Base-by-base conservation (phyloP, 495 filamentous ascomycete genomes). In the Astrothelium subdiscretum region DNA sequence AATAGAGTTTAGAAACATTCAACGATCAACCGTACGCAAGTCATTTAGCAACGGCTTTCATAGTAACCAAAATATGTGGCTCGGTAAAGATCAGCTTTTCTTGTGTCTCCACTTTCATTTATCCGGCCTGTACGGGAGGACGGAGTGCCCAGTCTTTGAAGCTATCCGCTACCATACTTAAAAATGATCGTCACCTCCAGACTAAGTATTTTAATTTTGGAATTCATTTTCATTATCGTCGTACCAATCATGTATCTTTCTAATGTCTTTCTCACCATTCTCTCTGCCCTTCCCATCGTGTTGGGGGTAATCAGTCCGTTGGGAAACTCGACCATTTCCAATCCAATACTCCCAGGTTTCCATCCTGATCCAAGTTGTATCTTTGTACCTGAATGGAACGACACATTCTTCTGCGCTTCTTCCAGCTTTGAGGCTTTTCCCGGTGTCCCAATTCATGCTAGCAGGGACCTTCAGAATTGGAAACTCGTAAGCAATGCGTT, bases 301-400 rank as follows among this genome's bases (percentile, higher is more conserved):
- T n/a, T 48, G 5, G 43, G 43, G 5, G 2, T 22, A 5, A 48
- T 48, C 1, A 20, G 2, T 48, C n/a, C 43, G n/a, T 58, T n/a
- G 29, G 18, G 1, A 51, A 43, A 44, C 57, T 35, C 57, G 15
- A 59, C 31, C 0, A 65, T 63, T 60, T 66, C 69, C 57, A 82
- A 83, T 66, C 81, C 81, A 13, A 80, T 82, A 59, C 63, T 82
- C 10, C 80, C 80, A 0, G 80, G 81, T 24, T 83, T 80, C 65
- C 77, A 80, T 64, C 79, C 81, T 0, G 81, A 83, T 65, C 82
- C 82, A 0, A 78, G 74, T 62, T 82, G 79, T 63, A 79, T 81
- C 31, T 79, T 74, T 59, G 77, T 82, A 4, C 65, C 71, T 0
- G 75, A 81, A 31, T 74, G 72, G 62, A 71, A 80, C 54, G 64